A percentile compares a stretch with the other conserved stretches of the same genome.
Evolutionary conservation across 257 asterid species (phyloP).

Genomic region (Salvia miltiorrhiza): DNA sequence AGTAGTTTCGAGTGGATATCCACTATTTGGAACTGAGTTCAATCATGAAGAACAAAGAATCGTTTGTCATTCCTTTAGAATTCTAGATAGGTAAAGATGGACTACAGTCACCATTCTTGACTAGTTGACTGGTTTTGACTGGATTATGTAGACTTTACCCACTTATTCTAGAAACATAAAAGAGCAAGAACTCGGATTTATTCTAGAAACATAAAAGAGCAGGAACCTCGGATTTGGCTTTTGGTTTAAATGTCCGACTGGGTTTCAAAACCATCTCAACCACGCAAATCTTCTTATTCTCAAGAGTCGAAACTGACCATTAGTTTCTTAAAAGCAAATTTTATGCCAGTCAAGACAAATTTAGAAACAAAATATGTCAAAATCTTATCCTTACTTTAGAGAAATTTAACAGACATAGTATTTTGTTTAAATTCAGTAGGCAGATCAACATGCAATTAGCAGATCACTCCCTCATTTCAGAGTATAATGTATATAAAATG

Average conservation of each 20-base stretch:
- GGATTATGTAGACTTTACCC: neutral
- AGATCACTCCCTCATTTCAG: neutral
- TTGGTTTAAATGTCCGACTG: neutral
- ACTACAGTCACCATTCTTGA: neutral
- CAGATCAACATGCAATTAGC: neutral
- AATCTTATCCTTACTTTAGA: neutral
- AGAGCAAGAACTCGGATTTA: neutral
- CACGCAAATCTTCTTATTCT: neutral
- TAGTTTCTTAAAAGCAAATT: conserved; percentile 3
- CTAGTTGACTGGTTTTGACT: neutral
- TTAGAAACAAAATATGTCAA: neutral
- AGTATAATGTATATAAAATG: neutral
- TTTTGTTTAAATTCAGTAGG: neutral
- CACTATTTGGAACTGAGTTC: neutral
- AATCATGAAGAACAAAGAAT: neutral
- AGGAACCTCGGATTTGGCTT: neutral
- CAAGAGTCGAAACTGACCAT: conserved; percentile 1
- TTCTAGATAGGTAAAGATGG: neutral
- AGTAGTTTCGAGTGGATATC: neutral
- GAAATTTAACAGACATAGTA: conserved; percentile 5
- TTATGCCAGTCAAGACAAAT: neutral
- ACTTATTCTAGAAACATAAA: neutral
- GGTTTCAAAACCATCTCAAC: neutral
- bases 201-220: neutral
- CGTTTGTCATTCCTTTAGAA: neutral